Evolutionary conservation across 495 filamentous ascomycete genomes (phyloP).

Genomic region (Trichoderma gamsii): DNA sequence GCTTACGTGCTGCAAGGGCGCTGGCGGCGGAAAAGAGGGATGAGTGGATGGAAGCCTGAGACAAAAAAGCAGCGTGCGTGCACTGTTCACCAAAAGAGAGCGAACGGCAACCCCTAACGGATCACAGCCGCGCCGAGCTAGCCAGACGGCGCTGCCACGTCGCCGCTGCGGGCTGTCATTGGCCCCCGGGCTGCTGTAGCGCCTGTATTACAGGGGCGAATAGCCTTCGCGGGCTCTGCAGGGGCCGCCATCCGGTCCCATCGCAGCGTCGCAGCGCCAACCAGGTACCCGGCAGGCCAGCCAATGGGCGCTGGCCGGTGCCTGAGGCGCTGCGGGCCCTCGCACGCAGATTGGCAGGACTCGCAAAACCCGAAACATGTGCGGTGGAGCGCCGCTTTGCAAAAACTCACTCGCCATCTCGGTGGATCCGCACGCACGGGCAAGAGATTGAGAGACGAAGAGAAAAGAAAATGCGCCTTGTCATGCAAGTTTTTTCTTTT

Average conservation of each 20-base stretch:
- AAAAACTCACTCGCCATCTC: conserved; percentile 7
- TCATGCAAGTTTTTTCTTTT: not conserved
- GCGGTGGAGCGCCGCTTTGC: not conserved
- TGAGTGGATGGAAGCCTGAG: not conserved
- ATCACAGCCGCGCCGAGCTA: conserved; percentile 7
- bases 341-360: not conserved
- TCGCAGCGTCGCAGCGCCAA: conserved; percentile 9
- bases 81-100: not conserved
- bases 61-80: not conserved
- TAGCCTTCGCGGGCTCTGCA: conserved; percentile 9
- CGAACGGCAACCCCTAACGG: not conserved
- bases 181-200: not conserved
- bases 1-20: not conserved
- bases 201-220: conserved; percentile 11
- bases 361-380: not conserved
- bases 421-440: not conserved
- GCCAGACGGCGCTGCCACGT: conserved; percentile 5
- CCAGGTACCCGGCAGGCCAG: conserved; percentile 4
- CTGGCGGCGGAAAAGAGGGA: not conserved
- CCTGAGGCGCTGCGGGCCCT: conserved; percentile 5
- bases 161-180: conserved; percentile 4
- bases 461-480: not conserved
- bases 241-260: conserved; percentile 9
- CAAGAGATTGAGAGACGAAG: not conserved
- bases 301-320: conserved; percentile 11